A percentile compares a stretch with the other conserved stretches of the same genome.
Evolutionary conservation across 2,329 filamentous ascomycete species (phyloP).

Genomic region (Myriosclerotinia curreyana): DNA sequence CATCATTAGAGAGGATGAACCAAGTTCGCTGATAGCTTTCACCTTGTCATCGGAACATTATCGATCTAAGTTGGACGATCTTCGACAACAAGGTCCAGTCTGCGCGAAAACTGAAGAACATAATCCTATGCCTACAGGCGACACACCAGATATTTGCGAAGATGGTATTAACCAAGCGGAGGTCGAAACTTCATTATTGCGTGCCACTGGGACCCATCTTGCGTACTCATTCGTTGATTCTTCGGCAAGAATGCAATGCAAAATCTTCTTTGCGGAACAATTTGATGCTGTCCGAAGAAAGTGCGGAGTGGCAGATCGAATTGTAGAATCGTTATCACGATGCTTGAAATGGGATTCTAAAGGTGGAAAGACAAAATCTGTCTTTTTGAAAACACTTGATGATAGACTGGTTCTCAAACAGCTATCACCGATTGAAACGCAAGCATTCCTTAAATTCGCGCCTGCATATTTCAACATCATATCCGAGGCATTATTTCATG

Average conservation of each 20-base stretch:
- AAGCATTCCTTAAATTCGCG: conserved; percentile 91
- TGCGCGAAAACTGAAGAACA: conserved; percentile 38
- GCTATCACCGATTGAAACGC: conserved; percentile 84
- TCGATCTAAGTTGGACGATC: conserved; percentile 69
- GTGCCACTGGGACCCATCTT: conserved; percentile 84
- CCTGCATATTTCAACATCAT: conserved; percentile 98
- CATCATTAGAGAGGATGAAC: conserved; percentile 95
- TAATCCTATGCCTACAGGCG: conserved; percentile 36
- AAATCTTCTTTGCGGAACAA: conserved; percentile 97
- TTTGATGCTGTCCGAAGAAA: conserved; percentile 93
- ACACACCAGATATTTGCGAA: conserved; percentile 35
- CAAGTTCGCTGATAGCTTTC: conserved; percentile 92
- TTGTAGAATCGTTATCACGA: conserved; percentile 89
- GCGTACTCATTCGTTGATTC: conserved; percentile 96
- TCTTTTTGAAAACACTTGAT: conserved; percentile 95
- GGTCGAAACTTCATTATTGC: conserved; percentile 80
- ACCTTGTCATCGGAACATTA: conserved; percentile 88
- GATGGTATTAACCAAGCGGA: conserved; percentile 58
- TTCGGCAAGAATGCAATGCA: conserved; percentile 92
- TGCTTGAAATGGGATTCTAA: conserved; percentile 98
- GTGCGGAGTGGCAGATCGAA: conserved; percentile 88
- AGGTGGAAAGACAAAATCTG: conserved; percentile 94
- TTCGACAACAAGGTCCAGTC: conserved; percentile 52
- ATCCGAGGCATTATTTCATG: conserved; percentile 92
- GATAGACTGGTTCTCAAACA: conserved; percentile 81